phyloP scores from a whole-genome alignment of 352 stramenopile species.

The Globisporangium okanoganense region DNA sequence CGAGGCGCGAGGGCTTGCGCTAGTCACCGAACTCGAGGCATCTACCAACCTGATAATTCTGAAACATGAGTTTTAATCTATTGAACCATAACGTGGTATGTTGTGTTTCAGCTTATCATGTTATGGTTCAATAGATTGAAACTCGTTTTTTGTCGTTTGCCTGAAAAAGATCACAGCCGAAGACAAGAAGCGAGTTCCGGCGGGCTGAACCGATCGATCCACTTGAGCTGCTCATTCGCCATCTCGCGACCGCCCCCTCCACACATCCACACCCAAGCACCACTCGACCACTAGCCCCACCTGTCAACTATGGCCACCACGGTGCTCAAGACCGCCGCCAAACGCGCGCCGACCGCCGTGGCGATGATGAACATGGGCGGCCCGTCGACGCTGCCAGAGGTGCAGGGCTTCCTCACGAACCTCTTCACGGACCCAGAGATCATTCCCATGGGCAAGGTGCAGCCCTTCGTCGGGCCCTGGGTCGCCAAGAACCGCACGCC shows the following conservation, averaged over 20 bases:
- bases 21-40: too few relatives aligned
- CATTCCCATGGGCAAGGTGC: conserved; percentile 93
- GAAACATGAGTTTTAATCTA: too few relatives aligned
- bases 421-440: conserved; percentile 99
- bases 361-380: conserved; percentile 98
- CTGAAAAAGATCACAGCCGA: conserved; percentile 3
- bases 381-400: conserved; percentile 91
- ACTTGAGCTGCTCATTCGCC: neutral
- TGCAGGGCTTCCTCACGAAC: conserved; percentile 98
- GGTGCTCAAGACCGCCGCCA: conserved; percentile 35
- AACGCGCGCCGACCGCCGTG: conserved; percentile 52
- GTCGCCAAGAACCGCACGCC: conserved; percentile 88
- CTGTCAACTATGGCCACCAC: neutral
- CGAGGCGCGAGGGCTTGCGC: too few relatives aligned
- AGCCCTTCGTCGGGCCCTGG: conserved; percentile 80
- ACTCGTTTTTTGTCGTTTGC: too few relatives aligned
- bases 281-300: too few relatives aligned
- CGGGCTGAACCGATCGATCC: neutral
- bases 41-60: too few relatives aligned
- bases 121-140: too few relatives aligned
- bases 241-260: neutral
- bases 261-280: neutral
- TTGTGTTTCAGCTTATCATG: too few relatives aligned
- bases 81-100: too few relatives aligned
- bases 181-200: neutral